Conservation (phyloP, 768 basidiomycete species). For the Trametopsis cervina region DNA sequence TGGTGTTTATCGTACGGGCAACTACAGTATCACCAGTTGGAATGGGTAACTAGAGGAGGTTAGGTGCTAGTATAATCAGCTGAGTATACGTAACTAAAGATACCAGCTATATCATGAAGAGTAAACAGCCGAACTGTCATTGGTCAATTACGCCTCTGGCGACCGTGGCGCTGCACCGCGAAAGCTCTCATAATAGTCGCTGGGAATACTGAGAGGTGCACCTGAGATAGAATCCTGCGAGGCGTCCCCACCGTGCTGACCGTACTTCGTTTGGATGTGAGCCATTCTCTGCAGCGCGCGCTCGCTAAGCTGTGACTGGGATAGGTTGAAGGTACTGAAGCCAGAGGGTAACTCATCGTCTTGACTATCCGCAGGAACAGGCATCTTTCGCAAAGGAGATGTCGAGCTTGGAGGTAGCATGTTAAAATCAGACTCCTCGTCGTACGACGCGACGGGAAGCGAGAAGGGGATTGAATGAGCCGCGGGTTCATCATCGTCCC, state of each 20-base stretch:
- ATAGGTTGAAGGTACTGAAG: not conserved
- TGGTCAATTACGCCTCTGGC: no score
- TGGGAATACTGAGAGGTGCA: conserved; percentile 1
- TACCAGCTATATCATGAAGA: no score
- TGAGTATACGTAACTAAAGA: no score
- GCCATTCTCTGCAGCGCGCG: not conserved
- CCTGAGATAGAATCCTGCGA: not conserved
- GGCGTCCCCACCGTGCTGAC: not conserved
- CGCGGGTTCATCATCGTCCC: not conserved
- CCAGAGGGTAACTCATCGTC: not conserved
- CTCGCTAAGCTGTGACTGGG: not conserved
- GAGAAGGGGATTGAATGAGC: not conserved
- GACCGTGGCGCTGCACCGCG: no score
- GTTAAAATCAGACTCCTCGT: not conserved
- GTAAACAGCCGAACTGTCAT: no score
- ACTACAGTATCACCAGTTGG: no score
- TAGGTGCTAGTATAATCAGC: no score
- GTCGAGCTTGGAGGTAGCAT: not conserved
- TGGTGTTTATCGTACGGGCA: no score
- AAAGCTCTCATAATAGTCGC: not conserved
- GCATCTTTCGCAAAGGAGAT: not conserved
- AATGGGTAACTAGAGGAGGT: no score
- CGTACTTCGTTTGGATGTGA: not conserved
- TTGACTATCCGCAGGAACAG: not conserved
- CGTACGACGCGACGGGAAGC: conserved; percentile 5